A percentile compares a stretch with the other conserved stretches of the same genome.
Conservation (phyloP, 2,329 filamentous ascomycete species). For the Neodidymelliopsis sp. region DNA sequence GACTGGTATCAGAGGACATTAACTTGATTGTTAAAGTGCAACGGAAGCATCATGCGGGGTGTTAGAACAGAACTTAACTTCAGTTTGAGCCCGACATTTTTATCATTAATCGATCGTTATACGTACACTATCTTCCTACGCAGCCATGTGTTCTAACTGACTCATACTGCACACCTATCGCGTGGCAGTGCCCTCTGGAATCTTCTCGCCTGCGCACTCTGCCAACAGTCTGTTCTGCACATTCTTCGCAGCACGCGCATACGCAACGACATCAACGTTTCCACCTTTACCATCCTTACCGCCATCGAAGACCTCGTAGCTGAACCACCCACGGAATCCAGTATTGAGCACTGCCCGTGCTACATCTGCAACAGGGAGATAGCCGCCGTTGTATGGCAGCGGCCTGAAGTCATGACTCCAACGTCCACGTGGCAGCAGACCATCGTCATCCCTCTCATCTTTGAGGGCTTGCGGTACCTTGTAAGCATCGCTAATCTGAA, state of each 20-base stretch:
- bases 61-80: too few species aligned
- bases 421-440: constrained; percentile 65
- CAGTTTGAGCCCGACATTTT: background rate
- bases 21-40: background rate
- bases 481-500: constrained; percentile 81
- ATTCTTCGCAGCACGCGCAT: constrained; percentile 61
- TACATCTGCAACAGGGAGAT: constrained; percentile 72
- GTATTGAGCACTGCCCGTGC: constrained; percentile 71
- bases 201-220: constrained; percentile 36
- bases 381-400: constrained; percentile 73
- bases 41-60: too few species aligned
- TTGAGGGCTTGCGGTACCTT: constrained; percentile 65
- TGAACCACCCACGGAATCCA: constrained; percentile 72
- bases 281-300: constrained; percentile 62
- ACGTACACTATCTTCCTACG: background rate
- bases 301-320: constrained; percentile 74
- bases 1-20: background rate
- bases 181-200: constrained; percentile 22
- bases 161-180: too few species aligned
- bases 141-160: background rate
- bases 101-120: background rate
- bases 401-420: constrained; percentile 79
- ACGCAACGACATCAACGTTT: constrained; percentile 59
- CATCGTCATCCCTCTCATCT: constrained; percentile 58
- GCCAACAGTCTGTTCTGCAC: constrained; percentile 53